phyloP scores from a whole-genome alignment of 2,329 filamentous ascomycete genomes.

The Sporothrix protearum region DNA sequence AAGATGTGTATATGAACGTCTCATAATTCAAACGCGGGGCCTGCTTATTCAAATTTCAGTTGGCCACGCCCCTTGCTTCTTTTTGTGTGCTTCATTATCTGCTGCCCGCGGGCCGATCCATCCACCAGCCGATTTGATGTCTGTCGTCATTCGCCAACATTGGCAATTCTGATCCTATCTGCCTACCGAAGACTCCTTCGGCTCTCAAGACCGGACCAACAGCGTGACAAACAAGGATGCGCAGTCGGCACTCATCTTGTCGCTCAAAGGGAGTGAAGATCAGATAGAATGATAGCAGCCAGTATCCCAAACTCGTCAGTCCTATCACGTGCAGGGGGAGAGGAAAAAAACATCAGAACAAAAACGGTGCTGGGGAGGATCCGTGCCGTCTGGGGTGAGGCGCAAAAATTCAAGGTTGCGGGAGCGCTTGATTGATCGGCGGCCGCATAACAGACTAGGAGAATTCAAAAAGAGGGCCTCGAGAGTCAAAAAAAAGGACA shows the following conservation, averaged over 20 bases:
- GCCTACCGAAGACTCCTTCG: neutral
- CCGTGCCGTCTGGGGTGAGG: neutral
- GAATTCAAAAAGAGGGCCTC: neutral
- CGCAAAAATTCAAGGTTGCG: neutral
- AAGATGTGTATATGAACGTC: neutral
- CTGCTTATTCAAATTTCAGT: neutral
- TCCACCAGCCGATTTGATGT: neutral
- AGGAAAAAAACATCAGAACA: neutral
- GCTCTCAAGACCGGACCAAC: neutral
- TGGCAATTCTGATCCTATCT: neutral
- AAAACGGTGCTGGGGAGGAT: neutral
- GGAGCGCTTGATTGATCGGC: slow-evolving; percentile 18
- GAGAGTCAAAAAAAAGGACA: neutral
- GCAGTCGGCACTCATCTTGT: neutral
- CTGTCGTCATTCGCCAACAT: neutral
- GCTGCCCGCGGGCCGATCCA: slow-evolving; percentile 11
- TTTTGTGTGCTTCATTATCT: neutral
- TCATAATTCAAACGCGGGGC: neutral
- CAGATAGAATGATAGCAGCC: slow-evolving; percentile 5
- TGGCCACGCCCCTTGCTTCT: neutral
- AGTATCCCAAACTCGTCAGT: neutral
- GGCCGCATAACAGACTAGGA: slow-evolving; percentile 3
- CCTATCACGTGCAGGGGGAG: neutral
- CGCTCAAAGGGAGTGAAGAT: neutral
- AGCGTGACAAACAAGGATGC: neutral